These are phyloP conservation scores for Exophiala xenobiotica DNA, from an alignment of 2,329 filamentous ascomycete species.

Conservation along the genomic window DNA sequence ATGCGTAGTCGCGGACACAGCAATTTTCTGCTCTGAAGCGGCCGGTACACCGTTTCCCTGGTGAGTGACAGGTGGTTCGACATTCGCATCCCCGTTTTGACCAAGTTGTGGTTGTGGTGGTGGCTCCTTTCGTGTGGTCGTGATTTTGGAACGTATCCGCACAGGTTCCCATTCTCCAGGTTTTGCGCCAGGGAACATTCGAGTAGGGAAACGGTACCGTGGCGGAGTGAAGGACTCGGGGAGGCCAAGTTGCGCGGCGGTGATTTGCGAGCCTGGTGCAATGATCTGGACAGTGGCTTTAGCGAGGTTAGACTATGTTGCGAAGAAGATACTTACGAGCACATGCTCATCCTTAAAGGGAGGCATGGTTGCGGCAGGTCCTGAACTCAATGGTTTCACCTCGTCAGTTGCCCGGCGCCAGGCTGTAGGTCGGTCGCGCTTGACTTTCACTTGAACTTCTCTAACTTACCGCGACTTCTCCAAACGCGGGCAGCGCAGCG, in stretches of 20 bases:
- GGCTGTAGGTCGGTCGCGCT: neutral
- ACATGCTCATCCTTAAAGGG: conserved; percentile 55
- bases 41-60: too few relatives aligned
- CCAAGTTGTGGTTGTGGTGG: conserved; percentile 5
- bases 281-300: conserved; percentile 42
- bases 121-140: conserved; percentile 17
- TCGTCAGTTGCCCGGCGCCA: neutral
- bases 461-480: conserved; percentile 3
- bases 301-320: too few relatives aligned
- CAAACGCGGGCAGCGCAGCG: conserved; percentile 1
- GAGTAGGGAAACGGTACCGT: conserved; percentile 79
- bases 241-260: conserved; percentile 85
- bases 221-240: conserved; percentile 89
- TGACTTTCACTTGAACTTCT: conserved; percentile 7
- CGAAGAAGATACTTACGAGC: conserved; percentile 39
- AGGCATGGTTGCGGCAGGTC: conserved; percentile 39
- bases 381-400: conserved; percentile 3
- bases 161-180: conserved; percentile 78
- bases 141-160: conserved; percentile 62
- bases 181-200: conserved; percentile 84
- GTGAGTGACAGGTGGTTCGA: conserved; percentile 4
- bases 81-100: conserved; percentile 1
- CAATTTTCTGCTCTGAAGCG: conserved; percentile 13
- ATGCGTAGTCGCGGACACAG: too few relatives aligned
- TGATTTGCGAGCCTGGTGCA: conserved; percentile 75